Percentiles rank a stretch among this genome's conserved stretches.
Evolutionary conservation across 2,329 filamentous ascomycete species (phyloP).

Genomic region (Esteya vermicola): DNA sequence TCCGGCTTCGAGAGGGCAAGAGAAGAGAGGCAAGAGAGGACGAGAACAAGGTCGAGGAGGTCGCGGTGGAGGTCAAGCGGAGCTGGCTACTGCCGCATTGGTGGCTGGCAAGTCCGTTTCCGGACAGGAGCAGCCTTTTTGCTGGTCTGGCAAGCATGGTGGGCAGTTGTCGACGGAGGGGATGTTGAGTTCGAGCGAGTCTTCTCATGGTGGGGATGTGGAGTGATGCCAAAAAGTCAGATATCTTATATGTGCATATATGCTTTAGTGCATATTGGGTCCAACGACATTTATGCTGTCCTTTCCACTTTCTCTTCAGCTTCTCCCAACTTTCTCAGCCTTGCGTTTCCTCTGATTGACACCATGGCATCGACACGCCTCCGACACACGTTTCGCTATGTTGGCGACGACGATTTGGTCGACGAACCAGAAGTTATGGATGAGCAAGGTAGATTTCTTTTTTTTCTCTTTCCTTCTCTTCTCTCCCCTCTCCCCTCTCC

Average conservation of each 20-base stretch:
- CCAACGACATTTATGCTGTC: not conserved
- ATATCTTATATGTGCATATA: not conserved
- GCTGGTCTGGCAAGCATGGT: constrained; percentile 9
- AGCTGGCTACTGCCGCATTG: too few relatives aligned
- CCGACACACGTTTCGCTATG: constrained; percentile 66
- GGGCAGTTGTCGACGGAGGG: not conserved
- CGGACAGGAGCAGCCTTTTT: constrained; percentile 4
- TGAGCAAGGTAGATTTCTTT: constrained; percentile 60
- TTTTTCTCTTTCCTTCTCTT: too few relatives aligned
- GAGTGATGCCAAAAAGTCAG: not conserved
- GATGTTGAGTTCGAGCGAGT: not conserved
- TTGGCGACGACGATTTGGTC: constrained; percentile 39
- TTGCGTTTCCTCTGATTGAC: not conserved
- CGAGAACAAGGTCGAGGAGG: not conserved
- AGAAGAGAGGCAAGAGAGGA: not conserved
- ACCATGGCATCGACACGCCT: constrained; percentile 38
- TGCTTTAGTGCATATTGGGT: not conserved
- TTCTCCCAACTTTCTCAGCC: too few relatives aligned
- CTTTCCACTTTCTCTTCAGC: too few relatives aligned
- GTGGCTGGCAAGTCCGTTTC: too few relatives aligned
- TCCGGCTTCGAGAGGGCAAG: constrained; percentile 20
- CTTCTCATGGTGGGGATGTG: not conserved
- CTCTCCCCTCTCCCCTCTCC: too few relatives aligned
- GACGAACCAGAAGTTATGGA: constrained; percentile 52
- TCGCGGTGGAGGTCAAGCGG: not conserved